Percentiles rank a stretch among this genome's conserved stretches.
phyloP scores from a whole-genome alignment of 2,329 filamentous ascomycete species.

The Penicillium italicum region DNA sequence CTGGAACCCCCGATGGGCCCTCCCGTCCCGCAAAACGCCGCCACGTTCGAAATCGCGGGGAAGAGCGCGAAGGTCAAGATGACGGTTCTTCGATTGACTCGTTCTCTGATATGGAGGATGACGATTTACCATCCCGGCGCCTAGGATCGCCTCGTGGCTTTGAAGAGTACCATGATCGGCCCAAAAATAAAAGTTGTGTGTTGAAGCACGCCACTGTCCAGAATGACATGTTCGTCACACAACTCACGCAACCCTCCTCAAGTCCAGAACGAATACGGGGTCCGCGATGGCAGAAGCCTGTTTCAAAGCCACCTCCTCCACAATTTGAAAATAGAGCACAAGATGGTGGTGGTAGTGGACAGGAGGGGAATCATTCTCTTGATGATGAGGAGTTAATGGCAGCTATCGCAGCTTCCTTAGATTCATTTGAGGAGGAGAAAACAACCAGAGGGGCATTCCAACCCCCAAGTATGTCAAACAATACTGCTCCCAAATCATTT shows the following conservation, averaged over 20 bases:
- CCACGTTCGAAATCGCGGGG: slow-evolving; percentile 25
- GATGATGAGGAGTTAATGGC: slow-evolving; percentile 35
- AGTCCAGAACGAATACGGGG: slow-evolving; percentile 52
- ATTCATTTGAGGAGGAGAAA: slow-evolving; percentile 36
- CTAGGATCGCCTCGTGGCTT: slow-evolving; percentile 16
- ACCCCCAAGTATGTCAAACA: not conserved
- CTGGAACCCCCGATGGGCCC: slow-evolving; percentile 19
- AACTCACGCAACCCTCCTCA: slow-evolving; percentile 47
- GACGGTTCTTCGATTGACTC: slow-evolving; percentile 19
- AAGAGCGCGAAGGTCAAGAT: slow-evolving; percentile 12
- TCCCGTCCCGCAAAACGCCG: slow-evolving; percentile 36
- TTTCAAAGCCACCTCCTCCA: slow-evolving; percentile 23
- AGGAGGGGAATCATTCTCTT: slow-evolving; percentile 15
- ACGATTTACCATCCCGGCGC: slow-evolving; percentile 16
- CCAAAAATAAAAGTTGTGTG: slow-evolving; percentile 42
- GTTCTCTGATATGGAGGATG: slow-evolving; percentile 21
- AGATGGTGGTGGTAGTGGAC: slow-evolving; percentile 2
- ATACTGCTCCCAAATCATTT: not conserved
- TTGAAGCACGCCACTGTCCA: slow-evolving; percentile 40
- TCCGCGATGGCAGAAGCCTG: slow-evolving; percentile 50
- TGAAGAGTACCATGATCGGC: slow-evolving; percentile 22
- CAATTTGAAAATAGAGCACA: slow-evolving; percentile 9
- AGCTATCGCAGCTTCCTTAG: slow-evolving; percentile 40
- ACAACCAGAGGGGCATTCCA: not conserved
- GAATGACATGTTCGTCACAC: slow-evolving; percentile 47